Conservation (phyloP, 2,329 filamentous ascomycete genomes). For the Endoconidiophora laricicola region DNA sequence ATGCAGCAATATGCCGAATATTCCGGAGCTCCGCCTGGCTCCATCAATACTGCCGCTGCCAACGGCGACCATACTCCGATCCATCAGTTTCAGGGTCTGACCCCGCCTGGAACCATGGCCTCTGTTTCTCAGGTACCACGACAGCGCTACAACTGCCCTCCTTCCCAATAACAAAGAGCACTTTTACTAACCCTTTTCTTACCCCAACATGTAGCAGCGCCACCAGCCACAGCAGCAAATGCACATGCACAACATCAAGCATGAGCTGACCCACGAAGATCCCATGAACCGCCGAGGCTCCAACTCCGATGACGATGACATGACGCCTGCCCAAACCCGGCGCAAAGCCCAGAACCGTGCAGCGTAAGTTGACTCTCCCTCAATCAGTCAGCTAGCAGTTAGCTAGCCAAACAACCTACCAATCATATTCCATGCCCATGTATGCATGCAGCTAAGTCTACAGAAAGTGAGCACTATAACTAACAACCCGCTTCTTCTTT, state of each 20-base stretch:
- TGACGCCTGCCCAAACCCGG: slow-evolving; percentile 40
- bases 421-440: not conserved
- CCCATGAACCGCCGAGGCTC: slow-evolving; percentile 15
- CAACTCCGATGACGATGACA: slow-evolving; percentile 38
- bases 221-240: slow-evolving; percentile 11
- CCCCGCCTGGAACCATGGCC: slow-evolving; percentile 14
- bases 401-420: slow-evolving; percentile 13
- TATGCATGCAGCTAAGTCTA: not conserved
- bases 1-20: not conserved
- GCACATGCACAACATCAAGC: slow-evolving; percentile 17
- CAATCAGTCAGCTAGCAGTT: not conserved
- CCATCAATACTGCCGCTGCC: no score
- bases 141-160: not conserved
- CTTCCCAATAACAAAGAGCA: not conserved
- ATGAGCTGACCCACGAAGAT: slow-evolving; percentile 25
- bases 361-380: slow-evolving; percentile 31
- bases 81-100: slow-evolving; percentile 15
- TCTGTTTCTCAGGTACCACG: slow-evolving; percentile 10
- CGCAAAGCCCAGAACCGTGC: slow-evolving; percentile 45
- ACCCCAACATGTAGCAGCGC: not conserved
- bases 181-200: no score
- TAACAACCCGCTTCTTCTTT: not conserved
- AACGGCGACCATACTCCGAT: not conserved
- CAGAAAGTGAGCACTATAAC: no score
- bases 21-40: no score